A percentile compares a stretch with the other conserved stretches of the same genome.
phyloP scores from a whole-genome alignment of 176 grass and related monocot genomes.

The Pharus latifolius region DNA sequence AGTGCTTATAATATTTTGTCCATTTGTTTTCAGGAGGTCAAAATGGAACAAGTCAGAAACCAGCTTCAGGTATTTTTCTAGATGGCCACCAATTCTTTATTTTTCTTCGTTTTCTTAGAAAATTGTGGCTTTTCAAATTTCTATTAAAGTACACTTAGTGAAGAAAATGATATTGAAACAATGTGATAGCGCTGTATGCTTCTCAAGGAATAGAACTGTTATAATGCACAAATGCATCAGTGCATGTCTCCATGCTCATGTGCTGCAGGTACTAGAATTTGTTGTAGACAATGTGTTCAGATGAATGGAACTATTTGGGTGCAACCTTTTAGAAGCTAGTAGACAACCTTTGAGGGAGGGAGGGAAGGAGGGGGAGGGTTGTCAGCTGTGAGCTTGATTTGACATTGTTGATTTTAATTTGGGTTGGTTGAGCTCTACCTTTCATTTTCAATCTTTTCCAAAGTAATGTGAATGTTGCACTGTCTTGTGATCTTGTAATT shows the following conservation, averaged over 20 bases:
- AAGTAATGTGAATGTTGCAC: too few relatives aligned
- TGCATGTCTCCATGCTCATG: not conserved
- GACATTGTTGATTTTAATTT: too few relatives aligned
- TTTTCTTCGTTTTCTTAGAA: not conserved
- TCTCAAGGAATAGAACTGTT: conserved; percentile 3
- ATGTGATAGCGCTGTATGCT: not conserved
- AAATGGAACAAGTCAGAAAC: conserved; percentile 40
- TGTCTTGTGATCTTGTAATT: too few relatives aligned
- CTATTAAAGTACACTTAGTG: not conserved
- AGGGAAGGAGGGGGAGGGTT: not conserved
- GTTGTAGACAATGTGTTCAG: not conserved
- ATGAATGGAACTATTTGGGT: not conserved
- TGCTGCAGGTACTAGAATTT: not conserved
- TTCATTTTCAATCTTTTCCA: too few relatives aligned
- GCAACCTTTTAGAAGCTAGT: not conserved
- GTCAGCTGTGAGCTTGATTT: too few relatives aligned
- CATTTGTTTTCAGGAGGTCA: conserved; percentile 54
- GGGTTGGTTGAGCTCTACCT: too few relatives aligned
- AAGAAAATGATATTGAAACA: not conserved
- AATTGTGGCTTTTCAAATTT: not conserved
- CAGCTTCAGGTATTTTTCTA: conserved; percentile 62
- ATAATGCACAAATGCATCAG: not conserved
- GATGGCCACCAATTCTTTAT: not conserved
- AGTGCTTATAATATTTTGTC: not conserved
- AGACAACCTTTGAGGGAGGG: too few relatives aligned